Percentiles rank a stretch among this genome's conserved stretches.
Conservation (phyloP, 257 asterid genomes). For the Nicotiana sylvestris region DNA sequence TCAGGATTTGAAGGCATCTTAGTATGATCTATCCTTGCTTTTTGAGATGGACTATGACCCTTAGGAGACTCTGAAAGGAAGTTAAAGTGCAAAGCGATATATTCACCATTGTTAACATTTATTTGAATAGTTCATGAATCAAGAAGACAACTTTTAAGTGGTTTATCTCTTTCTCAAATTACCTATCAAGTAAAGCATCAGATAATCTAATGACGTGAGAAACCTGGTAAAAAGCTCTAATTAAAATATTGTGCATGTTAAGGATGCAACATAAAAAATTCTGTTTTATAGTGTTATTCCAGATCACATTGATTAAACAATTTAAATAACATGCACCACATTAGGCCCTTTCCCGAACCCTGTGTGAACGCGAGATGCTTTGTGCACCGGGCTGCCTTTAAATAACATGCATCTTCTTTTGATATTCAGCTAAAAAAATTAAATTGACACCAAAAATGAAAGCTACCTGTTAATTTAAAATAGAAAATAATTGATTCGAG, state of each 20-base stretch:
- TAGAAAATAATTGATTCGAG: not conserved
- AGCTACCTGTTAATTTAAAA: not conserved
- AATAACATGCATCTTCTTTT: not conserved
- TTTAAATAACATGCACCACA: not conserved
- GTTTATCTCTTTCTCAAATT: not conserved
- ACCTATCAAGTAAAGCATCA: not conserved
- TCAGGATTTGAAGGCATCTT: conserved; percentile 83
- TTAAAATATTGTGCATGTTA: not conserved
- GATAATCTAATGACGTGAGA: not conserved
- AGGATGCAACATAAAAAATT: not conserved
- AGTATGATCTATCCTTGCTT: conserved; percentile 32
- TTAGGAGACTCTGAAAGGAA: conserved; percentile 44
- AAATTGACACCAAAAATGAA: not conserved
- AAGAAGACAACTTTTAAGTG: not conserved
- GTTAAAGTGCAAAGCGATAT: not conserved
- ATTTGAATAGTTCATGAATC: not conserved
- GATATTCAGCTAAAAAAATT: not conserved
- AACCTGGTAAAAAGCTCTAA: not conserved
- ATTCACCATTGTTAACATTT: not conserved
- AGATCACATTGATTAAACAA: not conserved
- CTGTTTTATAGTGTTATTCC: not conserved
- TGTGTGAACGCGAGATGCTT: too few species aligned
- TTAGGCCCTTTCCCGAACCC: too few species aligned
- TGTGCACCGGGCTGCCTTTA: too few species aligned
- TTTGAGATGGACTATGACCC: conserved; percentile 33